Base-by-base conservation (phyloP, 768 basidiomycete species). In the Mycena sanguinolenta region DNA sequence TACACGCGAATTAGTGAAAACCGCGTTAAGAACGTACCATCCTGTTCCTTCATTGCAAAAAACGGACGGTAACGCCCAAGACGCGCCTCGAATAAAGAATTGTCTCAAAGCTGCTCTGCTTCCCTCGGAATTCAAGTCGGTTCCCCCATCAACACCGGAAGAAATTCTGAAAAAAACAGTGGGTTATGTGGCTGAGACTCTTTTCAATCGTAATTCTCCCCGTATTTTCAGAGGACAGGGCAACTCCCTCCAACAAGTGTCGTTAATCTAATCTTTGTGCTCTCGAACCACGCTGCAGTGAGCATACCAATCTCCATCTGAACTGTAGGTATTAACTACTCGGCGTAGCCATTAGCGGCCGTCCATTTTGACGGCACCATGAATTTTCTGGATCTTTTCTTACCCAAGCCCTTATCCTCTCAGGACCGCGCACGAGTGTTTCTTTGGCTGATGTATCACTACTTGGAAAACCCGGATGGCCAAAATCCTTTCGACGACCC, bases 1-100 rank as follows among this genome's bases (percentile, higher is more conserved):
- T 39, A 17, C 19, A 30, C 39, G 27, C 23, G 12, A 36, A 52
- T n/a, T 52, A 73, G 67, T 96, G 95, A 93, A 94, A 80, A 96
- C 95, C 7, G 92, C 94, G 23, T 83, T 96, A 64, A 85, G 95
- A 77, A 94, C 94, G 63, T 96, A 96, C 79, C 95, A 96, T 76
- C 94, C 95, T 32, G 90, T 95, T n/a, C 95, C 95, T 13, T 92
- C 92, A 34, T 83, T 96, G 30, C 95, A 96, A 78, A 94, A 93
- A 83, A 94, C 95, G 19, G 91, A 92, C 73, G 93, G 92, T 21
- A 95, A 95, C 78, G 89, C 94, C 9, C 94, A 96, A 78, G 95
- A 97, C 79, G 95, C 95, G 46, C 95, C 95, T 25, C 89, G 95
- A 69, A 94, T 97, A 80, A 97, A 97, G 81, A 95, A 95, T 72